phyloP scores from a whole-genome alignment of 306 rosid species.

The Casuarina cunninghamiana region DNA sequence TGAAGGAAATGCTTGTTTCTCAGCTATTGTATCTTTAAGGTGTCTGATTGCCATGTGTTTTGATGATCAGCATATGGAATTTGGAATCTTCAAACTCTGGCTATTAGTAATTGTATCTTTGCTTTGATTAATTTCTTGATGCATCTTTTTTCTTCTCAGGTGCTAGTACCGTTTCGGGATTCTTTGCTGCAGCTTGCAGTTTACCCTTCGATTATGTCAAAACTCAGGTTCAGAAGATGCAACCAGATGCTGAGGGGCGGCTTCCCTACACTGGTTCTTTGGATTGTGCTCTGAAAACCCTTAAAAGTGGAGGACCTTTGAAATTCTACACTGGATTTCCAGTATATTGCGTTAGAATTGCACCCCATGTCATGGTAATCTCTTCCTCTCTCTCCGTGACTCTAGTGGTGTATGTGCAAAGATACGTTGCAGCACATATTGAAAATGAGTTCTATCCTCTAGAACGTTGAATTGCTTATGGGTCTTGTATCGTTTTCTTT shows the following conservation, averaged over 20 bases:
- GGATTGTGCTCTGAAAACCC: constrained; percentile 76
- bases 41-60: background rate
- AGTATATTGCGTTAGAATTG: constrained; percentile 87
- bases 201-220: constrained; percentile 95
- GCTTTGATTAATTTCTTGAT: constrained; percentile 8
- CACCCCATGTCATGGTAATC: constrained; percentile 94
- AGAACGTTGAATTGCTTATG: background rate
- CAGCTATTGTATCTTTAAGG: background rate
- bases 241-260: constrained; percentile 89
- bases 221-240: constrained; percentile 98
- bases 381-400: constrained; percentile 15
- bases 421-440: too few relatives aligned
- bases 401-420: background rate
- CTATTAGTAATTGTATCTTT: background rate
- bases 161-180: constrained; percentile 91
- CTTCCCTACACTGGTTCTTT: constrained; percentile 87
- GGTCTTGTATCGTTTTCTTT: background rate
- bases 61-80: background rate
- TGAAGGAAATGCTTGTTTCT: background rate
- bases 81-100: background rate
- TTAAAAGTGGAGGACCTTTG: constrained; percentile 79
- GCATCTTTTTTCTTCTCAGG: constrained; percentile 37
- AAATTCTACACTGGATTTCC: constrained; percentile 95
- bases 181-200: constrained; percentile 94
- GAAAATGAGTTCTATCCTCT: too few relatives aligned